phyloP scores from a whole-genome alignment of 805 yeast genomes.

The Zygosaccharomyces kombuchaensis region DNA sequence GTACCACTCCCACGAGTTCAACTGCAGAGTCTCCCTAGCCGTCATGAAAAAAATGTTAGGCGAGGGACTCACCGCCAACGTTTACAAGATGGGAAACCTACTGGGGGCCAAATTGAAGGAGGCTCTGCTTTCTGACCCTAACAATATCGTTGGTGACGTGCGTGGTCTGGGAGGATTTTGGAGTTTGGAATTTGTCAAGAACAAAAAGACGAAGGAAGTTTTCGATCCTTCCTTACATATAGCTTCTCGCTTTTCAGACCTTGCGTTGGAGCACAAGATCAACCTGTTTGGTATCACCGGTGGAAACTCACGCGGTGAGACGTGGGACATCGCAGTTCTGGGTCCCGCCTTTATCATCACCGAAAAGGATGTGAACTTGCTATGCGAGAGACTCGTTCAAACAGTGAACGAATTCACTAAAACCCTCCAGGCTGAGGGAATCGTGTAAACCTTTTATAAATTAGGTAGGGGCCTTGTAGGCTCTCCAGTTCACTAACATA shows the following conservation, averaged over 20 bases:
- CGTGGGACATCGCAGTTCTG: conserved; percentile 41
- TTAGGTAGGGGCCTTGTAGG: background rate
- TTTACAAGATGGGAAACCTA: conserved; percentile 41
- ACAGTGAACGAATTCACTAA: conserved; percentile 37
- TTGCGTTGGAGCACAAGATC: conserved; percentile 44
- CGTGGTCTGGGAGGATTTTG: conserved; percentile 63
- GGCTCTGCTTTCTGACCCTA: conserved; percentile 32
- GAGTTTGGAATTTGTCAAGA: conserved; percentile 53
- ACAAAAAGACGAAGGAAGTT: conserved; percentile 47
- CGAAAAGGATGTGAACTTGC: conserved; percentile 41
- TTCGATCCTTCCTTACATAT: conserved; percentile 38
- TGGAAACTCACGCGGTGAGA: conserved; percentile 34
- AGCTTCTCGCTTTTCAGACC: conserved; percentile 35
- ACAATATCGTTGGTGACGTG: conserved; percentile 49
- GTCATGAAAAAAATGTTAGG: conserved; percentile 41
- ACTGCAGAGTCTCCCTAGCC: conserved; percentile 44
- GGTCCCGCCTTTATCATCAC: conserved; percentile 46
- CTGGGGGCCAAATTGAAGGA: conserved; percentile 39
- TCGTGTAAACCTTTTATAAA: background rate
- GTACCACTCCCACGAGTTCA: conserved; percentile 47
- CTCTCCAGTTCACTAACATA: background rate
- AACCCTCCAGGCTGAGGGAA: conserved; percentile 18
- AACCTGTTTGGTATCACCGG: conserved; percentile 46
- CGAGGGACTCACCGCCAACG: conserved; percentile 39
- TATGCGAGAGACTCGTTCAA: conserved; percentile 38